phyloP scores from a whole-genome alignment of 805 yeast species.

The Lachancea meyersii region DNA sequence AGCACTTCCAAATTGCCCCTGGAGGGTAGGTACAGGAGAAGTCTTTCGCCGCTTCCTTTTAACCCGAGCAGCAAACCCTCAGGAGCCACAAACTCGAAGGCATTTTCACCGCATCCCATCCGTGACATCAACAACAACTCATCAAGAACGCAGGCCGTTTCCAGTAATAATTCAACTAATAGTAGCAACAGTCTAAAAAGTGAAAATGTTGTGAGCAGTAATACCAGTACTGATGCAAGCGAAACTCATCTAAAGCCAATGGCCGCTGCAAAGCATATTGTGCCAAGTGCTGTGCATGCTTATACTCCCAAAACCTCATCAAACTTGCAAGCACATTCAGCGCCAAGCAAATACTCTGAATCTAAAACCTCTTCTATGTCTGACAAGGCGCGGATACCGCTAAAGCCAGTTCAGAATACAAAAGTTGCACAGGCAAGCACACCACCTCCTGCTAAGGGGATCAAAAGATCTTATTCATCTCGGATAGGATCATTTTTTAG shows the following conservation, averaged over 20 bases:
- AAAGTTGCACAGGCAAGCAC: background rate
- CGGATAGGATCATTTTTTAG: conserved; percentile 13
- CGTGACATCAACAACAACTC: conserved; percentile 3
- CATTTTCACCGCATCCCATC: conserved; percentile 1
- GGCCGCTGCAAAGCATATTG: background rate
- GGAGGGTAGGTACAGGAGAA: background rate
- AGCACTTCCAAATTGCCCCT: conserved; percentile 4
- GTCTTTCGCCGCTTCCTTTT: background rate
- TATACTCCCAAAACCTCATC: background rate
- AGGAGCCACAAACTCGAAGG: conserved; percentile 2
- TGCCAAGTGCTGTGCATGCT: background rate
- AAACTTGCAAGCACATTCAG: background rate
- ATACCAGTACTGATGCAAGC: conserved; percentile 7
- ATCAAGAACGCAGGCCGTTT: conserved; percentile 11
- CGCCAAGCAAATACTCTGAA: background rate
- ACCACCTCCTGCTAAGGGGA: background rate
- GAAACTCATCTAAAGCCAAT: conserved; percentile 2
- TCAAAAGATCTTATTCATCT: conserved; percentile 6
- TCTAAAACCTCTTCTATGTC: no score
- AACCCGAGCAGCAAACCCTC: conserved; percentile 1
- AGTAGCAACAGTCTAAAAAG: conserved; percentile 15
- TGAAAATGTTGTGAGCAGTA: conserved; percentile 8
- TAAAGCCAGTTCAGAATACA: background rate
- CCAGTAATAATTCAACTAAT: conserved; percentile 12
- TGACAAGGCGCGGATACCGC: background rate